Conservation (phyloP, 805 yeast species). For the Pichia kluyveri region DNA sequence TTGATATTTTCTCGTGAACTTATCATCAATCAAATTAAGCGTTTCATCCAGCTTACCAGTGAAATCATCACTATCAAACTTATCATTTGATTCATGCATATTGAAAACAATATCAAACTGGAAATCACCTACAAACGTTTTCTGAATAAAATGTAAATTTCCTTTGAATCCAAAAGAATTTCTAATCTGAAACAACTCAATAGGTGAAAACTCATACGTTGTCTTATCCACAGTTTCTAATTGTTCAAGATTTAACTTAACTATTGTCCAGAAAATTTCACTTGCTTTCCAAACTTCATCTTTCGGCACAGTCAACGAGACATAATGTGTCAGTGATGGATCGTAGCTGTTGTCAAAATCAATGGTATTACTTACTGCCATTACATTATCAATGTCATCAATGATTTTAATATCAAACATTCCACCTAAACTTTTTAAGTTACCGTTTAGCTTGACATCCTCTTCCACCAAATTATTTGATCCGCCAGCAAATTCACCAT, state of each 20-base stretch:
- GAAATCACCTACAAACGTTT: constrained; percentile 61
- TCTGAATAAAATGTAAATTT: constrained; percentile 72
- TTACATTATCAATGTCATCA: constrained; percentile 40
- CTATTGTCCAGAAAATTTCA: constrained; percentile 60
- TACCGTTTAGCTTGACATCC: constrained; percentile 38
- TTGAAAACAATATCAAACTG: constrained; percentile 67
- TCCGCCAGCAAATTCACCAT: constrained; percentile 22
- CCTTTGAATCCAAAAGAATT: constrained; percentile 58
- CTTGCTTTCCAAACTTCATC: constrained; percentile 68
- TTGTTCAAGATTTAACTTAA: constrained; percentile 58
- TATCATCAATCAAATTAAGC: constrained; percentile 35
- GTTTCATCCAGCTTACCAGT: constrained; percentile 26
- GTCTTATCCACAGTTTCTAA: constrained; percentile 14
- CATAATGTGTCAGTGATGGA: constrained; percentile 53
- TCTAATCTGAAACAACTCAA: constrained; percentile 45
- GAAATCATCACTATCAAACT: constrained; percentile 31
- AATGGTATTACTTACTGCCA: constrained; percentile 27
- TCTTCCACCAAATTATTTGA: constrained; percentile 25
- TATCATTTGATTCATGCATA: constrained; percentile 33
- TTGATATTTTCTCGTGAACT: constrained; percentile 43
- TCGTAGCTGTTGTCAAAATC: constrained; percentile 35
- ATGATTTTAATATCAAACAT: constrained; percentile 51
- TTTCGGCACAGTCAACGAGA: constrained; percentile 57
- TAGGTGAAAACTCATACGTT: constrained; percentile 29
- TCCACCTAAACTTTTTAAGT: constrained; percentile 54